Evolutionary conservation across 1,284 basidiomycete species (phyloP).

Genomic region (Trichosporon inkin): DNA sequence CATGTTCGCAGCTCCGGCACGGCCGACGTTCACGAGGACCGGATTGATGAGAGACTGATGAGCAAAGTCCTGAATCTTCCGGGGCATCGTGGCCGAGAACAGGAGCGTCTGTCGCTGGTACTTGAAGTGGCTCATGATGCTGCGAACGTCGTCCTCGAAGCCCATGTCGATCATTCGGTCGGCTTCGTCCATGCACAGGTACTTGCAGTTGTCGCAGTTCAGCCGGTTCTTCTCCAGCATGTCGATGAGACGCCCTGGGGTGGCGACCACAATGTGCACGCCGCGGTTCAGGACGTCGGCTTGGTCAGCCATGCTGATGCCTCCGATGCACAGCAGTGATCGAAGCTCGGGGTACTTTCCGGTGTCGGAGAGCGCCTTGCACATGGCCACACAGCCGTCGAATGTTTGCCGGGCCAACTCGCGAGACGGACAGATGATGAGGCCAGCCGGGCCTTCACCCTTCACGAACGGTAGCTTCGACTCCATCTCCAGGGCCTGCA

Average conservation of each 20-base stretch:
- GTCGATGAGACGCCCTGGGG: conserved; percentile 57
- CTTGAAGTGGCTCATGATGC: conserved; percentile 99
- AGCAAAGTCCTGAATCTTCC: conserved; percentile 98
- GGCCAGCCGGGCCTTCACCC: conserved; percentile 92
- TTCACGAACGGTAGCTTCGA: conserved; percentile 78
- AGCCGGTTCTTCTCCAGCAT: conserved; percentile 81
- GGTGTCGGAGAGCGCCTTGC: conserved; percentile 69
- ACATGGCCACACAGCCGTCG: conserved; percentile 86
- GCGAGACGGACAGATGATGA: conserved; percentile 91
- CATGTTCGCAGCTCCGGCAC: conserved; percentile 94
- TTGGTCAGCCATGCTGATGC: conserved; percentile 97
- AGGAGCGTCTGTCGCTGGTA: conserved; percentile 93
- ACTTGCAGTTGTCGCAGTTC: conserved; percentile 87
- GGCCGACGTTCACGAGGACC: conserved; percentile 92
- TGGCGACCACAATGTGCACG: conserved; percentile 72
- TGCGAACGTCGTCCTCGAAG: conserved; percentile 96
- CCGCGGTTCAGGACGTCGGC: conserved; percentile 82
- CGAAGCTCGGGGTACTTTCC: conserved; percentile 78
- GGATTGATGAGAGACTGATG: conserved; percentile 90
- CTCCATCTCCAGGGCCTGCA: conserved; percentile 92
- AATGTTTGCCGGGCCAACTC: conserved; percentile 94
- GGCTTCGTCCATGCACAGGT: conserved; percentile 96
- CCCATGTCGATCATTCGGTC: conserved; percentile 99
- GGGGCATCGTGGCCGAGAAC: conserved; percentile 98
- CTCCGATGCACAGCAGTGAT: conserved; percentile 89